These are phyloP conservation scores for Boechera retrofracta DNA, from an alignment of 345 rosid species.

Conservation along the genomic window DNA sequence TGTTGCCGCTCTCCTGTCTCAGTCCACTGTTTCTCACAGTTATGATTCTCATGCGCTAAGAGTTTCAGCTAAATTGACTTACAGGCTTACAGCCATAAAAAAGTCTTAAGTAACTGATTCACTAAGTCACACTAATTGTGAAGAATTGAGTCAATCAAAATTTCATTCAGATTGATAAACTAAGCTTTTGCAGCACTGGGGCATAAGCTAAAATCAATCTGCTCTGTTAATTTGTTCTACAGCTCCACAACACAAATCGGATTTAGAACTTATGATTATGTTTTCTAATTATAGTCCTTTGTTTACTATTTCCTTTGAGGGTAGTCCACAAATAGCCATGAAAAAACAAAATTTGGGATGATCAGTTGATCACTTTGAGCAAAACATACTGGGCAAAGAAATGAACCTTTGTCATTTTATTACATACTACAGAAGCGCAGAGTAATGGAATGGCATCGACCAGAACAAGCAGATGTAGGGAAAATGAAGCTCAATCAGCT, in stretches of 20 bases:
- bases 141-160: background rate
- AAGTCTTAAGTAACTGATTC: slow-evolving; percentile 2
- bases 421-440: background rate
- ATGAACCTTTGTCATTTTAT: background rate
- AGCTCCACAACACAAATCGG: background rate
- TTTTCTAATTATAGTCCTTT: background rate
- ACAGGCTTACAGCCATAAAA: background rate
- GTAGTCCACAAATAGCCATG: background rate
- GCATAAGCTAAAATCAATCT: slow-evolving; percentile 1
- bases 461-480: background rate
- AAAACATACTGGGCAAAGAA: background rate
- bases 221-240: background rate
- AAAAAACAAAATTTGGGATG: background rate
- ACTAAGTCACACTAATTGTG: slow-evolving; percentile 5
- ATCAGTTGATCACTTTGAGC: background rate
- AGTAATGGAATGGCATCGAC: slow-evolving; percentile 3
- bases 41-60: slow-evolving; percentile 11
- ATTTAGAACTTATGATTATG: background rate
- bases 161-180: background rate
- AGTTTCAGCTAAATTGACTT: background rate
- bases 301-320: background rate
- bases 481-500: background rate
- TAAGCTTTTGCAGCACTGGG: background rate
- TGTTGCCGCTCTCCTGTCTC: slow-evolving; percentile 28
- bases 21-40: slow-evolving; percentile 22